These are phyloP conservation scores for Lagerstroemia speciosa DNA, from an alignment of 345 rosid species.

Conservation along the genomic window DNA sequence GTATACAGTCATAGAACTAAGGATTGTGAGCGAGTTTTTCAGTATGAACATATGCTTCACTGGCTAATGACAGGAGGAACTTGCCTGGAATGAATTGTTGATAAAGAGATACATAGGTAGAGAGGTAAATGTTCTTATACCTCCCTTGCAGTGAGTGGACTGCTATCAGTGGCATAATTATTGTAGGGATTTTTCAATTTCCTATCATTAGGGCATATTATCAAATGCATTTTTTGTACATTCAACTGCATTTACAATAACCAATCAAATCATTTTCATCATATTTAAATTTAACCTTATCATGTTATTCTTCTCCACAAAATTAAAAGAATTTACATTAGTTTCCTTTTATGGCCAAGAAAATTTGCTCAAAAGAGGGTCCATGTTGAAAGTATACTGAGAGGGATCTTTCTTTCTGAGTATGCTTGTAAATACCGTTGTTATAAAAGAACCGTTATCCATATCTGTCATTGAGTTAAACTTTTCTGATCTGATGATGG, in stretches of 20 bases:
- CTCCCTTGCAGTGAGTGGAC: not conserved
- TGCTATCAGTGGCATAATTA: too few species aligned
- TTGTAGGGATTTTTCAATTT: not conserved
- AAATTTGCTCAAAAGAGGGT: not conserved
- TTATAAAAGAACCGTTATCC: not conserved
- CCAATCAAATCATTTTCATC: not conserved
- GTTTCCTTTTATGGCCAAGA: not conserved
- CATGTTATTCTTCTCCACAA: too few species aligned
- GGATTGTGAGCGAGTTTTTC: not conserved
- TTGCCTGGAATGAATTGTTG: conserved; percentile 62
- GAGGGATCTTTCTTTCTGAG: not conserved
- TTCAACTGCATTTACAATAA: not conserved
- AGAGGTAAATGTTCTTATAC: conserved; percentile 39
- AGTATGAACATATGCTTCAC: not conserved
- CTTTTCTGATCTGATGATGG: not conserved
- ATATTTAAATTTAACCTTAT: not conserved
- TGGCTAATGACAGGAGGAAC: conserved; percentile 61
- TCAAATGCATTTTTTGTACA: not conserved
- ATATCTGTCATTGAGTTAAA: not conserved
- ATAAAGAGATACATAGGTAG: conserved; percentile 66
- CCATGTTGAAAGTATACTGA: not conserved
- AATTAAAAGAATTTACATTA: not conserved
- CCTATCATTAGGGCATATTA: not conserved
- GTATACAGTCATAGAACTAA: conserved; percentile 21
- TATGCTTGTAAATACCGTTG: not conserved